Evolutionary conservation across 1,284 basidiomycete species (phyloP), one percentile per base, ranked within the genome.

Genomic region (Apiotrichum laibachii): DNA sequence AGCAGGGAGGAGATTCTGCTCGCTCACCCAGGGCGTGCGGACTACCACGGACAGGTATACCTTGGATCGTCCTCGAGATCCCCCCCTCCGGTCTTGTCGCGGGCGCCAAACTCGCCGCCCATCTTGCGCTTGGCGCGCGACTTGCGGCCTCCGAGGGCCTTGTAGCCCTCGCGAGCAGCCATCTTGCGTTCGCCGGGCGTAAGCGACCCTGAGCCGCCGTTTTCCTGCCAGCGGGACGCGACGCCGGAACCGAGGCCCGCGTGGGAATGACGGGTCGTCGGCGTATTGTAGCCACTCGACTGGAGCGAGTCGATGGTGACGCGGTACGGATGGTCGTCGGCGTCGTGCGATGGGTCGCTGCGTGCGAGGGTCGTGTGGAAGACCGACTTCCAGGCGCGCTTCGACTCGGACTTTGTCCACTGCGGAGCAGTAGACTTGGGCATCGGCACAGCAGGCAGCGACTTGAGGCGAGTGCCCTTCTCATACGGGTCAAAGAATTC

Each of bases 161-260:
- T 93, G 79, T 94, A 94, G 81, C 87, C 86, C 70, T 87, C 87
- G 42, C 91, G 83, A 85, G 92, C 90, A 74, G 92, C 89, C 2
- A 85, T 59, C 77, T 92, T 93, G 42, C 84, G 83, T 43, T 88
- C 88, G 51, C 72, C 70, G 18, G 78, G 81, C 19, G 81, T 79
- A 16, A 79, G 67, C 0, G 77, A 73, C 53, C 86, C 83, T 1
- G 47, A 72, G 33, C 63, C 66, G 9, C 54, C 55, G 15, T 42
- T 61, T 7, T 62, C 63, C 0, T 52, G 53, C 76, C 76, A 77
- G 51, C 66, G 72, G 5, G 57, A 48, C 19, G 70, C 69, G 21
- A 64, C 63, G 4, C 76, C 76, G 31, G 65, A 67, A 3, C 72
- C 77, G 35, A 68, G 11, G 8, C 76, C 76, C 0, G 72, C 67